Percentiles rank a stretch among this genome's conserved stretches.
Evolutionary conservation across 169 alveolate genomes (phyloP).

Genomic region (Plasmodium vinckei): DNA sequence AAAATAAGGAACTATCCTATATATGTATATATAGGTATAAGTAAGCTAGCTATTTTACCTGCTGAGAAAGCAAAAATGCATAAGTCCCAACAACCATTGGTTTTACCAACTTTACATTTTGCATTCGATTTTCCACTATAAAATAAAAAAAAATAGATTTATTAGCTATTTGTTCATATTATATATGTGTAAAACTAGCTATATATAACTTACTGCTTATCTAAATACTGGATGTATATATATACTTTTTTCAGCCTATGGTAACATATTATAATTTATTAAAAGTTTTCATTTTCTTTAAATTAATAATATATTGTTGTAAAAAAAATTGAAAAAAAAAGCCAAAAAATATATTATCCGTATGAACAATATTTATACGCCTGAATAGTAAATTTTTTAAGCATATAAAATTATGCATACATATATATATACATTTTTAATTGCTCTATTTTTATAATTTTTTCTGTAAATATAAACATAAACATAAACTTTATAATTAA

Average conservation of each 20-base stretch:
- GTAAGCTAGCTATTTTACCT: constrained; percentile 4
- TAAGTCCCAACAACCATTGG: constrained; percentile 83
- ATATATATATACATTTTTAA: no score
- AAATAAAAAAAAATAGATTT: neutral
- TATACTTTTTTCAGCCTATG: neutral
- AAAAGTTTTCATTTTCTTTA: no score
- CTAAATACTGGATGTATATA: neutral
- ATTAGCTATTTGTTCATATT: neutral
- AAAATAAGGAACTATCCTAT: neutral
- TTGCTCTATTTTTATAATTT: no score
- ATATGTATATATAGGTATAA: constrained; percentile 3
- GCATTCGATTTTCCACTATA: constrained; percentile 77
- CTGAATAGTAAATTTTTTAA: no score
- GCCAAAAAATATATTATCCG: neutral
- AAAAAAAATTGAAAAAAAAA: constrained; percentile 1
- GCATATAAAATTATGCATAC: no score
- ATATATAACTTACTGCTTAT: neutral
- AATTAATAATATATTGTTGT: neutral
- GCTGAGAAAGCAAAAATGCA: constrained; percentile 80
- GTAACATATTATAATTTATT: no score
- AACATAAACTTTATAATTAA: no score
- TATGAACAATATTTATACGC: no score
- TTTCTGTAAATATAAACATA: no score
- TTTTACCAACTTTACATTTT: constrained; percentile 79
- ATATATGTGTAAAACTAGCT: neutral